Evolutionary conservation across 208 protist genomes (phyloP).

Genomic region (Trypanosoma conorhini): DNA sequence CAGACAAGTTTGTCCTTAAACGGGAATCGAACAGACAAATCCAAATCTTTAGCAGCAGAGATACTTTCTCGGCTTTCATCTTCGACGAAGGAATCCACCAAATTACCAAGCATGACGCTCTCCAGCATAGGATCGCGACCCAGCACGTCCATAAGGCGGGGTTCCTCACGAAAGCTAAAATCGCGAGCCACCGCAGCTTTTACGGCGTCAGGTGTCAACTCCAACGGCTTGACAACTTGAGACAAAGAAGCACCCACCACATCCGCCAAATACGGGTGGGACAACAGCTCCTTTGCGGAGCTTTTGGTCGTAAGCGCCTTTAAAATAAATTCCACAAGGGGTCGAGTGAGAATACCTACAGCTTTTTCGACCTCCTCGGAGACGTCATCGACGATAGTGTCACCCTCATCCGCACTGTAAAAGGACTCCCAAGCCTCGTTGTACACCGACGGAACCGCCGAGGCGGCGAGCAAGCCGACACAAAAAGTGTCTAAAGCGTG

Average conservation of each 20-base stretch:
- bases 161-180: conserved; percentile 49
- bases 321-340: conserved; percentile 56
- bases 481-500: conserved; percentile 69
- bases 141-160: conserved; percentile 47
- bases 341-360: conserved; percentile 21
- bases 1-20: conserved; percentile 46
- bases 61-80: conserved; percentile 1
- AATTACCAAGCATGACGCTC: conserved; percentile 12
- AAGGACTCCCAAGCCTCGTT: conserved; percentile 43
- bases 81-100: conserved; percentile 9
- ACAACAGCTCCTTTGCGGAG: conserved; percentile 40
- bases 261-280: conserved; percentile 54
- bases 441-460: conserved; percentile 48
- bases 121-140: conserved; percentile 57
- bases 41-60: background rate
- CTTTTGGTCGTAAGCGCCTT: conserved; percentile 38
- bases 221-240: conserved; percentile 27
- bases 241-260: conserved; percentile 3
- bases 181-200: conserved; percentile 39
- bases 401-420: background rate
- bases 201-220: conserved; percentile 46
- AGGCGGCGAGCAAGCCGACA: conserved; percentile 73
- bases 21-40: background rate
- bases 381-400: conserved; percentile 36
- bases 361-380: conserved; percentile 29